Base-by-base conservation (phyloP, 768 basidiomycete genomes). In the Ramaria sp. region DNA sequence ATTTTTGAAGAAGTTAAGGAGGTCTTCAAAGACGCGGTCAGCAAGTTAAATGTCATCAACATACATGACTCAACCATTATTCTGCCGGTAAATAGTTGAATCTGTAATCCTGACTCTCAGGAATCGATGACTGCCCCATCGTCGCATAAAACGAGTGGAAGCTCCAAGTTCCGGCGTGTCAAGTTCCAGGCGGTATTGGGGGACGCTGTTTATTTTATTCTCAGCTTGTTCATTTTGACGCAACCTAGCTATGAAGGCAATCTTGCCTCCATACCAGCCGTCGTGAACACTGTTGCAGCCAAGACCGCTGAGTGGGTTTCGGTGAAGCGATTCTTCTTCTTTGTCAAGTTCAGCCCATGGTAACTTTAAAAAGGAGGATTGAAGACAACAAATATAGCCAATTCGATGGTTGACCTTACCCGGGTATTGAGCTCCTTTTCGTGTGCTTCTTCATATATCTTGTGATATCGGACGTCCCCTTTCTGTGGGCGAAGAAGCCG, bases 311-410 rank as follows among this genome's bases (percentile, higher is more conserved):
- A 61, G 64, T 0, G 63, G 61, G 51, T 72, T 58, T 5, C 65
- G 50, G 0, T 24, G 22, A 5, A 81, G 65, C 5, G 67, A 66
- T 1, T 62, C 58, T 34, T 77, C 73, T 61, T 87, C 84, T 4
- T 59, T 64, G 59, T 85, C 82, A 3, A 85, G 66, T 61, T 85
- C 80, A 41, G 62, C 61, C 82, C 82, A 87, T 0, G 82, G 81
- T 12, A 72, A 70, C 83, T 86, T 44, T 15, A 53, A 28, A 8
- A 16, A 2, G 24, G 20, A 27, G 4, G 24, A 24, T 24, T 30
- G 45, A 27, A 56, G 43, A 34, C 55, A 28, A 65, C 22, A 16
- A 27, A 8, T 18, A 20, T 25, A 15, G 43, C 62, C 61, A 2
- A 61, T 59, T 18, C 20, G 39, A 25, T 48, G 13, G 32, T 54